These are phyloP conservation scores for Phytophthora uliginosa DNA, from an alignment of 352 stramenopile species.

Conservation along the genomic window DNA sequence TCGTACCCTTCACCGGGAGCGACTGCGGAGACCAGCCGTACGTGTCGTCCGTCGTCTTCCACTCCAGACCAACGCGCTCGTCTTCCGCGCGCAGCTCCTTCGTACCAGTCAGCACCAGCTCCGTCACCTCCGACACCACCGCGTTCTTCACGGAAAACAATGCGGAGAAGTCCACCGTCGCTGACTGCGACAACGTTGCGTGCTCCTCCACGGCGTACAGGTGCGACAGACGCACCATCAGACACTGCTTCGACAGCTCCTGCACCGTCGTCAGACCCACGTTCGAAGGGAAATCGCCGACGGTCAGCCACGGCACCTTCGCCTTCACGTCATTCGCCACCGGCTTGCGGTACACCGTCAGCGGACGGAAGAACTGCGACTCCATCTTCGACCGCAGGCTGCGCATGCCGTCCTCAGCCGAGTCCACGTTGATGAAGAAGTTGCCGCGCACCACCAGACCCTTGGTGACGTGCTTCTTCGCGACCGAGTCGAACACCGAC, in stretches of 20 bases:
- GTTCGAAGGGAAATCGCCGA: slow-evolving; percentile 90
- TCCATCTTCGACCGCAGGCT: slow-evolving; percentile 75
- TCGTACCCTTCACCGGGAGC: slow-evolving; percentile 60
- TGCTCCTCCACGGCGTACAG: slow-evolving; percentile 94
- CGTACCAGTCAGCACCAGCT: slow-evolving; percentile 92
- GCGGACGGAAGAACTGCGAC: slow-evolving; percentile 69
- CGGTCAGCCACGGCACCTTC: slow-evolving; percentile 73
- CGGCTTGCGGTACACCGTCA: slow-evolving; percentile 63
- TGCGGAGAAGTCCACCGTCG: slow-evolving; percentile 76
- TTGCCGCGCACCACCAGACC: slow-evolving; percentile 77
- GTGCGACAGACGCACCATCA: slow-evolving; percentile 95
- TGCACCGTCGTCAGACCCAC: slow-evolving; percentile 95
- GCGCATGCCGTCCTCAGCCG: slow-evolving; percentile 59
- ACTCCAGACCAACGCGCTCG: slow-evolving; percentile 34
- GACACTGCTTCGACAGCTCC: slow-evolving; percentile 73
- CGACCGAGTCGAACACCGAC: slow-evolving; percentile 71
- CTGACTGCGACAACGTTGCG: slow-evolving; percentile 75
- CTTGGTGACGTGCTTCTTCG: slow-evolving; percentile 65
- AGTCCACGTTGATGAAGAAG: slow-evolving; percentile 79
- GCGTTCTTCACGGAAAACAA: slow-evolving; percentile 65
- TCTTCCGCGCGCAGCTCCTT: slow-evolving; percentile 60
- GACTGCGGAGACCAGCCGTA: slow-evolving; percentile 40
- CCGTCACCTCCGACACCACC: slow-evolving; percentile 72
- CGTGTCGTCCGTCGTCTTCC: slow-evolving; percentile 50
- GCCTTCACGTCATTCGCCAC: slow-evolving; percentile 36